Conservation (phyloP, 148 eudicot genomes). For the Rhododendron griersonianum region DNA sequence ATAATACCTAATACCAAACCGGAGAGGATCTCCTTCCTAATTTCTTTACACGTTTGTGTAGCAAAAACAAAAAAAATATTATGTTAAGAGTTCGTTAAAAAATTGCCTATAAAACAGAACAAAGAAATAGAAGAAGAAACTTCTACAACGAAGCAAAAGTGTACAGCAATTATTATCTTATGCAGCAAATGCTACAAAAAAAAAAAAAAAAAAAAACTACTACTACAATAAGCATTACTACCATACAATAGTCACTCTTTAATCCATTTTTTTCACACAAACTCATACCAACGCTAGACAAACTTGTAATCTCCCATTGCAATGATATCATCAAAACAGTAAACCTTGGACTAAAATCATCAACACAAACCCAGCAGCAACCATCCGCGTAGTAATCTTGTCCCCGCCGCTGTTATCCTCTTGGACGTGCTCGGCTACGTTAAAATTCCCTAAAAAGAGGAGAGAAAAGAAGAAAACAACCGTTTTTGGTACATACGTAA, state of each 20-base stretch:
- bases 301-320: background rate
- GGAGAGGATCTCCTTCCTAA: too few relatives aligned
- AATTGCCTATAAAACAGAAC: background rate
- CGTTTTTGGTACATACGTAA: background rate
- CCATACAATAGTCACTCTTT: background rate
- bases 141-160: background rate
- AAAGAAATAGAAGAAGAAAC: background rate
- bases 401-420: conserved; percentile 14
- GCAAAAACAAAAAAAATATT: too few relatives aligned
- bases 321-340: conserved; percentile 11
- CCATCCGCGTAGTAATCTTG: conserved; percentile 10
- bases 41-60: too few relatives aligned
- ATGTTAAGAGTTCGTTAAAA: too few relatives aligned
- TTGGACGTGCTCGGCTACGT: conserved; percentile 55
- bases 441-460: conserved; percentile 40
- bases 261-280: background rate
- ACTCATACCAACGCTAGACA: background rate
- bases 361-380: conserved; percentile 24
- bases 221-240: background rate
- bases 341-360: conserved; percentile 21
- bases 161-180: background rate
- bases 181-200: background rate
- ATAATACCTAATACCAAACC: too few relatives aligned
- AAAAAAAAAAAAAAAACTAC: background rate
- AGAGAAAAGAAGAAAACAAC: background rate